Evolutionary conservation across 257 asterid genomes (phyloP), one percentile per base, ranked within the genome.

Genomic region (Perilla frutescens): DNA sequence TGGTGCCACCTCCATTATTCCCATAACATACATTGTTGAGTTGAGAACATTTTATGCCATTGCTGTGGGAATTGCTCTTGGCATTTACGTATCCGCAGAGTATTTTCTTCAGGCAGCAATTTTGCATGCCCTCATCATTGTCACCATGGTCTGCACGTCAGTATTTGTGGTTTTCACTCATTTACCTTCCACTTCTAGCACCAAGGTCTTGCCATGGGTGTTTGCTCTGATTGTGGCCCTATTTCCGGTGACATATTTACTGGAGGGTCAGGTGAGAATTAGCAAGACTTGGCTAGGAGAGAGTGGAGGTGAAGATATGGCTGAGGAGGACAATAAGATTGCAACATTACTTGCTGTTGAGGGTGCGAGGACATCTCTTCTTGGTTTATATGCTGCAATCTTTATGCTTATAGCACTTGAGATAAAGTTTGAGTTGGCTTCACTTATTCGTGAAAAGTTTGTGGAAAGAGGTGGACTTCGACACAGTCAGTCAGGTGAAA

Each of bases 361-460:
- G 82, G 99, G 99, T 62, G 99, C 99, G 50, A 85, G 96, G 82
- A 92, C 96, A 47, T 95, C 97, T 63, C 94, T 92, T 61, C 98
- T 95, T 49, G 99, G 99, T 74, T 74, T 95, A 73, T 92, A 87
- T 73, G 98, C 99, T 47, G 91, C 99, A 62, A 82, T 95, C 64
- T 92, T 95, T 68, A 95, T 95, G 98, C 96, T 95, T 57, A 84
- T 92, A 63, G 99, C 98, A 36, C 92, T 92, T n/a, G 99, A 95
- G 86, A 87, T 95, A 45, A 95, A 95, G 87, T 95, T 95, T 76
- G 99, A 95, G 84, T 80, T 95, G 83, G 91, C 97, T 76, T 87
- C 96, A 11, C 90, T 95, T 59, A 77, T 95, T 84, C 86, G 92
- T 54, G 98, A 87, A 67, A 92, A 90, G 75, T 78, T 83, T 66